phyloP scores from a whole-genome alignment of 202 grass and related monocot genomes.

The Carex sylvatica region DNA sequence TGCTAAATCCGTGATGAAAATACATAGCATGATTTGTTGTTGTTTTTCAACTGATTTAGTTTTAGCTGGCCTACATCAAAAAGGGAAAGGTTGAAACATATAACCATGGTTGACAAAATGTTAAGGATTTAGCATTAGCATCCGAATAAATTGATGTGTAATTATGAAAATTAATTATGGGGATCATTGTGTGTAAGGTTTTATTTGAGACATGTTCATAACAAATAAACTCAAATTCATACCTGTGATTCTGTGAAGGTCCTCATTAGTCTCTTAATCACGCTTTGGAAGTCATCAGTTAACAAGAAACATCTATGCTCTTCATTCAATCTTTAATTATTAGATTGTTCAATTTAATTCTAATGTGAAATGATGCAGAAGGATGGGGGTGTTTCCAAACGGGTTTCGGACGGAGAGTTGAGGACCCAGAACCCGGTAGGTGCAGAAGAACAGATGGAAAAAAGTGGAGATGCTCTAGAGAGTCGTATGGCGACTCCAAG shows the following conservation, averaged over 20 bases:
- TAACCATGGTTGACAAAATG: not conserved
- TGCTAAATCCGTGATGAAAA: not conserved
- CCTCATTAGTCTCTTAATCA: not conserved
- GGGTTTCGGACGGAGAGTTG: constrained; percentile 19
- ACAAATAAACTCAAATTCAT: not conserved
- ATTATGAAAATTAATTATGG: not conserved
- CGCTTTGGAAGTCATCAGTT: not conserved
- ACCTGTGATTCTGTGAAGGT: not conserved
- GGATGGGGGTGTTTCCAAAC: constrained; percentile 28
- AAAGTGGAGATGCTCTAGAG: constrained; percentile 96
- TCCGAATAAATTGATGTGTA: not conserved
- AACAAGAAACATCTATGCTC: not conserved
- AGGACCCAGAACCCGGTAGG: constrained; percentile 73
- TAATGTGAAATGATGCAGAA: constrained; percentile 20
- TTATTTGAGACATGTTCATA: not conserved
- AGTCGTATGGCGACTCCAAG: constrained; percentile 82
- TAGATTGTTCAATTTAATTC: not conserved
- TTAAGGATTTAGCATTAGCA: not conserved
- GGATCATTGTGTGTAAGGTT: not conserved
- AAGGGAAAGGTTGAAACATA: not conserved
- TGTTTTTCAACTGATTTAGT: not conserved
- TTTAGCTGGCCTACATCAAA: not conserved
- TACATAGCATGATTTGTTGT: not conserved
- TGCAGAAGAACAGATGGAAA: constrained; percentile 96
- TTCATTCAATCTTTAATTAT: not conserved